These are phyloP conservation scores for Suhomyces terraborum DNA, from an alignment of 1,139 yeast species.

Conservation along the genomic window DNA sequence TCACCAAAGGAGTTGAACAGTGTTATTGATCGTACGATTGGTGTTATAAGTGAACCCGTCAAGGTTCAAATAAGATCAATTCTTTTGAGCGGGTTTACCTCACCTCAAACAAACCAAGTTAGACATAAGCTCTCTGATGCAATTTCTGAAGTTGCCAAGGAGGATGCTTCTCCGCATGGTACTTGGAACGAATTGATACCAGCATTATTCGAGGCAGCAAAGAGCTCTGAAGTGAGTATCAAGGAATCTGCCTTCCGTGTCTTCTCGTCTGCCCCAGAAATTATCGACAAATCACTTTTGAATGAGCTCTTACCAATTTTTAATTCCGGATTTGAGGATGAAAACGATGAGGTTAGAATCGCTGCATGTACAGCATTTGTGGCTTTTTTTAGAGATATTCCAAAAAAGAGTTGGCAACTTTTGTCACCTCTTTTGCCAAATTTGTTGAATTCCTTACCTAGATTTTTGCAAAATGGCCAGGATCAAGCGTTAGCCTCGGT, in stretches of 20 bases:
- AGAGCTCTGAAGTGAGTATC: slow-evolving; percentile 63
- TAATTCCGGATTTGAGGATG: slow-evolving; percentile 76
- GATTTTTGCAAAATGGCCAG: slow-evolving; percentile 75
- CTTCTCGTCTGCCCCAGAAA: slow-evolving; percentile 78
- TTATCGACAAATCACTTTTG: slow-evolving; percentile 61
- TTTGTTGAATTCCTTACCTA: slow-evolving; percentile 82
- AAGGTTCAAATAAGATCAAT: slow-evolving; percentile 63
- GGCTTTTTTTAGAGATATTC: slow-evolving; percentile 79
- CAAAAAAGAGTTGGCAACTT: slow-evolving; percentile 74
- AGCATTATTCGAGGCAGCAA: slow-evolving; percentile 68
- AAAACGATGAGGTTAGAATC: slow-evolving; percentile 79
- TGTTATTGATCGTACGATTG: slow-evolving; percentile 77
- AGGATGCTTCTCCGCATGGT: slow-evolving; percentile 51
- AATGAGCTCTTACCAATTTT: slow-evolving; percentile 68
- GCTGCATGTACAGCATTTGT: slow-evolving; percentile 93
- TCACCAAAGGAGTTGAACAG: slow-evolving; percentile 64
- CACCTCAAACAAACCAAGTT: slow-evolving; percentile 66
- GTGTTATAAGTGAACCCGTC: slow-evolving; percentile 61
- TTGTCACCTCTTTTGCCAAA: slow-evolving; percentile 81
- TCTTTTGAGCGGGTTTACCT: slow-evolving; percentile 70
- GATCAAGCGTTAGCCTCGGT: slow-evolving; percentile 82
- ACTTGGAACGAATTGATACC: slow-evolving; percentile 81
- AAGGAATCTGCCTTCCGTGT: slow-evolving; percentile 93
- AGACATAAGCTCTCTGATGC: slow-evolving; percentile 95
- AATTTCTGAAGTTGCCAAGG: slow-evolving; percentile 85